Conservation (phyloP, 1,139 yeast genomes). For the Candida freyschussii region DNA sequence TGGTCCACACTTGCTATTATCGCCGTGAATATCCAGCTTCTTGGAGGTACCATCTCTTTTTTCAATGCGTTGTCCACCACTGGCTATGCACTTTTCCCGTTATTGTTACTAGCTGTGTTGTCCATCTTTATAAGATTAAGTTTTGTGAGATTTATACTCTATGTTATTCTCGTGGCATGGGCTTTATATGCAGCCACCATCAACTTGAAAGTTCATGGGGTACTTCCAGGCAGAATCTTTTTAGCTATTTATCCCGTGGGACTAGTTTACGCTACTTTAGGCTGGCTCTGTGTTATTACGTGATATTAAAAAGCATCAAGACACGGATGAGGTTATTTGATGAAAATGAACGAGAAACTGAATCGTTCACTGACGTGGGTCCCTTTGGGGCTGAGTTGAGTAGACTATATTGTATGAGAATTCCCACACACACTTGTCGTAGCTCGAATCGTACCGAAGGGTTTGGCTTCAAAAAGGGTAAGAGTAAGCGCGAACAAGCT, state of each 20-base stretch:
- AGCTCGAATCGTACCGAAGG: too few relatives aligned
- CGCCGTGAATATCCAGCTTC: slow-evolving; percentile 64
- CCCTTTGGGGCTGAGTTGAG: not conserved
- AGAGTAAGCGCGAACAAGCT: too few relatives aligned
- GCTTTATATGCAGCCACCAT: slow-evolving; percentile 65
- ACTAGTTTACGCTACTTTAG: slow-evolving; percentile 63
- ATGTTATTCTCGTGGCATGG: slow-evolving; percentile 58
- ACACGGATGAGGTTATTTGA: not conserved
- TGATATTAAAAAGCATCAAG: too few relatives aligned
- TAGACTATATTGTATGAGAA: too few relatives aligned
- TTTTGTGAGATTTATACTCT: slow-evolving; percentile 50
- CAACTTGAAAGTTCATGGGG: slow-evolving; percentile 66
- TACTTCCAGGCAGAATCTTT: slow-evolving; percentile 60
- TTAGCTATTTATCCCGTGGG: slow-evolving; percentile 80
- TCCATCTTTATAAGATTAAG: slow-evolving; percentile 53
- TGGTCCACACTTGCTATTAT: slow-evolving; percentile 54
- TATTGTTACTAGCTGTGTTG: slow-evolving; percentile 59
- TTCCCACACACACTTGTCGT: too few relatives aligned
- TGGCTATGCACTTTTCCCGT: slow-evolving; percentile 79
- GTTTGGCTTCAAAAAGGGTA: too few relatives aligned
- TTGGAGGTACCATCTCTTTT: slow-evolving; percentile 69
- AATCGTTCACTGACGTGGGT: too few relatives aligned
- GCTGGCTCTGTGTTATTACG: slow-evolving; percentile 76
- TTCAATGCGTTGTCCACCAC: slow-evolving; percentile 78
- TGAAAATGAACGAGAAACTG: not conserved